Evolutionary conservation across 2,329 filamentous ascomycete species (phyloP).

Genomic region (Penicillium sp.): DNA sequence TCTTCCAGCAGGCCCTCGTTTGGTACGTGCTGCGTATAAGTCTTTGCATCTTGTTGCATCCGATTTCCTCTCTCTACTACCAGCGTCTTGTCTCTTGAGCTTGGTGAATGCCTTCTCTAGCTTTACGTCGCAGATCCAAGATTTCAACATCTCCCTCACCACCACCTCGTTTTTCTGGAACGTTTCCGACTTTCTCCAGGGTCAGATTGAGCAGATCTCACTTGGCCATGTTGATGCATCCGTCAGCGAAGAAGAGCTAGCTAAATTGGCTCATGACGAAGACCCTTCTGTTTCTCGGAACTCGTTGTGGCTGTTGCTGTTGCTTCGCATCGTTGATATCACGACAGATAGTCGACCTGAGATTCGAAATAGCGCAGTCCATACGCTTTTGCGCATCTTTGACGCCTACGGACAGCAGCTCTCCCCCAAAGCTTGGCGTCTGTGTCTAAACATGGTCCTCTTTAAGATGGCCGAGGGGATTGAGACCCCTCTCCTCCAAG

Average conservation of each 20-base stretch:
- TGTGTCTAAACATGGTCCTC: conserved; percentile 77
- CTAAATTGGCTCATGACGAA: conserved; percentile 59
- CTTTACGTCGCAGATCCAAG: conserved; percentile 85
- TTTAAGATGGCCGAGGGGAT: conserved; percentile 74
- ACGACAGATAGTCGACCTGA: conserved; percentile 43
- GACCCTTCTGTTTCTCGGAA: conserved; percentile 58
- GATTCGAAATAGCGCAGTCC: conserved; percentile 66
- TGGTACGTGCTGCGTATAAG: conserved; percentile 83
- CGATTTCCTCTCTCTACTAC: conserved; percentile 78
- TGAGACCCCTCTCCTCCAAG: conserved; percentile 49
- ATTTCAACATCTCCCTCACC: conserved; percentile 92
- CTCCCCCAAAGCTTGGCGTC: conserved; percentile 74
- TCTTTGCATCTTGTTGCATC: conserved; percentile 92
- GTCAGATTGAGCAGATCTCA: conserved; percentile 46
- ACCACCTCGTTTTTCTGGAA: conserved; percentile 97
- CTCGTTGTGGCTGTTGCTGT: conserved; percentile 38
- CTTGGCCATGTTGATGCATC: conserved; percentile 43
- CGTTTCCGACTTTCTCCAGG: conserved; percentile 78
- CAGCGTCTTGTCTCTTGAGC: conserved; percentile 68
- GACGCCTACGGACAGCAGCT: conserved; percentile 85
- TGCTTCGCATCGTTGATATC: conserved; percentile 40
- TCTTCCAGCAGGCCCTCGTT: conserved; percentile 59
- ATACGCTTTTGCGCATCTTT: conserved; percentile 86
- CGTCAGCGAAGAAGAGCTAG: conserved; percentile 57
- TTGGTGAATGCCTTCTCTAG: conserved; percentile 85